phyloP scores from a whole-genome alignment of 345 rosid genomes.

The Diplotaxis tenuifolia region DNA sequence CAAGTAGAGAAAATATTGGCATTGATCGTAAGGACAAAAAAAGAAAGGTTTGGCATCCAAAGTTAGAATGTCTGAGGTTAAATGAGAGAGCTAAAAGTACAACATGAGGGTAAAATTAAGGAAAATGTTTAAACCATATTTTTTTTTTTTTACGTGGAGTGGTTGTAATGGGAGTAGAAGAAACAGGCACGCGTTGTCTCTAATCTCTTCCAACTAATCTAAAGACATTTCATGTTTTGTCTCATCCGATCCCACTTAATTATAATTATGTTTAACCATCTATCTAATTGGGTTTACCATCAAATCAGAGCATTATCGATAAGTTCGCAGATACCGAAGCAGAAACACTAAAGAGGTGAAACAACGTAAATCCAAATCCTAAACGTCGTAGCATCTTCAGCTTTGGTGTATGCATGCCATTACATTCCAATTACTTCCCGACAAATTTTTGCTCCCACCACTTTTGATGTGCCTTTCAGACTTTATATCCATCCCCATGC shows the following conservation, averaged over 20 bases:
- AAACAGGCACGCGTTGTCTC: conserved; percentile 36
- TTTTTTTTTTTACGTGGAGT: conserved; percentile 34
- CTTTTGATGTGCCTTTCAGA: conserved; percentile 37
- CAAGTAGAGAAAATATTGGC: neutral
- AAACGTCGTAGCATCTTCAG: conserved; percentile 53
- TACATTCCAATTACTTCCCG: conserved; percentile 52
- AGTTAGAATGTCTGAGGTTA: conserved; percentile 1
- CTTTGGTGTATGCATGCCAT: conserved; percentile 74
- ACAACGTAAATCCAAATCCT: conserved; percentile 39
- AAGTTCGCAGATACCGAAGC: conserved; percentile 35
- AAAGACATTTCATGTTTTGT: conserved; percentile 37
- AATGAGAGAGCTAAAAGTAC: conserved; percentile 19
- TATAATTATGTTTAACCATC: conserved; percentile 8
- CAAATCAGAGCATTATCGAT: conserved; percentile 29
- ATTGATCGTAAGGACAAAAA: conserved; percentile 1
- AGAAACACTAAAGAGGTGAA: neutral
- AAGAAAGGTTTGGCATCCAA: neutral
- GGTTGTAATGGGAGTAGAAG: conserved; percentile 38
- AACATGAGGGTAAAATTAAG: neutral
- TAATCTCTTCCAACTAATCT: conserved; percentile 39
- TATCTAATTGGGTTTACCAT: conserved; percentile 29
- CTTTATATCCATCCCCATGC: conserved; percentile 24
- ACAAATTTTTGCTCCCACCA: conserved; percentile 49
- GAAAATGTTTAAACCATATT: neutral
- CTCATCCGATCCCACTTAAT: conserved; percentile 34